These are phyloP conservation scores for Metarhizium anisopliae DNA, from an alignment of 2,329 filamentous ascomycete genomes.

Conservation along the genomic window DNA sequence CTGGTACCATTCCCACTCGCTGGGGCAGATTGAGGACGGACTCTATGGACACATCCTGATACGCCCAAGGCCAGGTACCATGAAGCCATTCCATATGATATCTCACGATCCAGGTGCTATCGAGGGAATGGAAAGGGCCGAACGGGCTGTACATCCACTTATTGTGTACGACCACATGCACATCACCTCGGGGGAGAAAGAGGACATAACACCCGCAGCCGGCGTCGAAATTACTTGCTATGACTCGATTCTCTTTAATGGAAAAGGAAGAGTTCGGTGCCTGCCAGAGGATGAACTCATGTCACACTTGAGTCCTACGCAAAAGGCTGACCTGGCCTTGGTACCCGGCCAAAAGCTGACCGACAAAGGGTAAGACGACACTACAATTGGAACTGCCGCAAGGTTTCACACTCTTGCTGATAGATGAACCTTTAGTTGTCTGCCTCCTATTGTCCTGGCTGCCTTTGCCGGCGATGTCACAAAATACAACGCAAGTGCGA, in stretches of 20 bases:
- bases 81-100: constrained; percentile 42
- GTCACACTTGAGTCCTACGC: constrained; percentile 22
- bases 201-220: constrained; percentile 32
- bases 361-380: constrained; percentile 28
- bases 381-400: not conserved
- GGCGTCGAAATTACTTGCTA: constrained; percentile 46
- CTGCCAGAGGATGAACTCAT: constrained; percentile 34
- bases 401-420: too few species aligned
- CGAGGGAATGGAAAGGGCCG: constrained; percentile 39
- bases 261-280: constrained; percentile 48
- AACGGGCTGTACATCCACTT: constrained; percentile 34
- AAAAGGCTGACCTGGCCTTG: constrained; percentile 19
- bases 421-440: constrained; percentile 16
- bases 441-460: constrained; percentile 32
- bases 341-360: constrained; percentile 26
- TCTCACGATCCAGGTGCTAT: constrained; percentile 23
- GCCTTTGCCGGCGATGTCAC: constrained; percentile 20
- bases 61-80: constrained; percentile 19
- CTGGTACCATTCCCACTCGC: constrained; percentile 52
- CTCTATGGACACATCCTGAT: constrained; percentile 48
- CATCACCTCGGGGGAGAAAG: constrained; percentile 38
- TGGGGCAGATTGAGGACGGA: constrained; percentile 50
- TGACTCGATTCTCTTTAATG: constrained; percentile 53
- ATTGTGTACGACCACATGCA: constrained; percentile 49
- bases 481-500: constrained; percentile 15